A percentile compares a stretch with the other conserved stretches of the same genome.
Evolutionary conservation across 2,329 filamentous ascomycete genomes (phyloP).

Genomic region (Fusarium fujikuroi): DNA sequence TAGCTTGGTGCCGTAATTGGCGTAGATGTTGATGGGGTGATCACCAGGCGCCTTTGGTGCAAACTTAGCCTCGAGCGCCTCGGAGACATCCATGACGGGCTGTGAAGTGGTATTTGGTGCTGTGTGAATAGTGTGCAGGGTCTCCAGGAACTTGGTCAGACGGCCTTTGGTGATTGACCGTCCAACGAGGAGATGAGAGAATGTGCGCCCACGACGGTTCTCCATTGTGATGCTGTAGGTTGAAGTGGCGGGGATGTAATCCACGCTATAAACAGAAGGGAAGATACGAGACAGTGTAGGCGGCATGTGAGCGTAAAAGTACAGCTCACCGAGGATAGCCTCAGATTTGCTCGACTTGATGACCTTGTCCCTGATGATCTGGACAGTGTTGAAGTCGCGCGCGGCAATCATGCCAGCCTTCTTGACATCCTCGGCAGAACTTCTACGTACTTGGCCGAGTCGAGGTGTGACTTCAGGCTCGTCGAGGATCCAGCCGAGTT

Average conservation of each 20-base stretch:
- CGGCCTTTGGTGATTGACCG: background rate
- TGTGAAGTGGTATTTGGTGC: background rate
- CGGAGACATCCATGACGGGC: background rate
- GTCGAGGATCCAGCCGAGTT: background rate
- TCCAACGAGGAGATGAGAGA: background rate
- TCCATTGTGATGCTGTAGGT: background rate
- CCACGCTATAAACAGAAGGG: background rate
- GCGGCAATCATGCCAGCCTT: slow-evolving; percentile 1
- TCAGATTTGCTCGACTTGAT: background rate
- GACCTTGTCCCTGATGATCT: slow-evolving; percentile 1
- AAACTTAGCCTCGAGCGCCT: background rate
- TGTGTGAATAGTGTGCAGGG: background rate
- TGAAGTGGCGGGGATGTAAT: background rate
- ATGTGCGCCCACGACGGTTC: background rate
- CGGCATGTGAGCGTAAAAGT: background rate
- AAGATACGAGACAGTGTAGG: background rate
- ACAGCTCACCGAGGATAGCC: background rate
- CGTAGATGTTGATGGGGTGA: background rate
- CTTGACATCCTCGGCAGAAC: background rate
- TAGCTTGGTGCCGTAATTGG: background rate
- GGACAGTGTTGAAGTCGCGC: background rate
- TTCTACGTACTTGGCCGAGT: background rate
- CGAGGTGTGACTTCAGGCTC: background rate
- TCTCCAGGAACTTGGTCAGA: background rate
- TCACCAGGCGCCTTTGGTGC: background rate